Evolutionary conservation across 108 stramenopile species (phyloP), one percentile per base, ranked within the genome.

Genomic region (Fragilariopsis cylindrus): DNA sequence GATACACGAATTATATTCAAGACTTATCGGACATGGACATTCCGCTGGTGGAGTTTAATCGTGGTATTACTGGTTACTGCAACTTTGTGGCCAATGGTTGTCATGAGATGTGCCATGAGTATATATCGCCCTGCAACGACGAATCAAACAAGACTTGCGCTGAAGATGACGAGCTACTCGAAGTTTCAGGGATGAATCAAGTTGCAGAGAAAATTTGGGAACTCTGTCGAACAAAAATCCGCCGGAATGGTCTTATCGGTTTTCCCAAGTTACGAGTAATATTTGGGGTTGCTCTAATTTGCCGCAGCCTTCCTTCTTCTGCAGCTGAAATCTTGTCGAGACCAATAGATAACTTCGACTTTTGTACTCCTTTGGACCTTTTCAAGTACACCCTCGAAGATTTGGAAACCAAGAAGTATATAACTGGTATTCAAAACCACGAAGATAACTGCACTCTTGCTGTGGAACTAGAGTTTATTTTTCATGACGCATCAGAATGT

Each of bases 241-340:
- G 48, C 12, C 74, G 47, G 21, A 71, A 71, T 21, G 73, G 65
- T 8, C 40, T 82, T 40, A 7, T 65, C 5, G n/a, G 64, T 16
- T 82, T 82, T 71, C 69, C 76, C 30, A 60, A 52, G 18, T 12
- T 77, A 13, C 66, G 45, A 6, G 52, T 74, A 2, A 65, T 52
- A 7, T 74, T 52, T 68, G 80, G 70, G 7, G 42, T 85, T 30
- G 73, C 76, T 18, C 50, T 48, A 3, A 57, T 85, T 16, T 49
- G 57, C 43, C 60, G 70, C 21, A 60, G 62, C 18, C 52, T 85
- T 2, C 80, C 80, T 4, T 9, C 47, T n/a, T 54, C 50, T 8
- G 84, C 76, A 48, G 80, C 80, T 4, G 71, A 71, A 60, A 75
- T 81, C 8, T 50, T 85, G 53, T 78, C 76, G 7, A 69, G 73